Evolutionary conservation across 1,284 basidiomycete species (phyloP).

Genomic region (Papiliotrema fonsecae): DNA sequence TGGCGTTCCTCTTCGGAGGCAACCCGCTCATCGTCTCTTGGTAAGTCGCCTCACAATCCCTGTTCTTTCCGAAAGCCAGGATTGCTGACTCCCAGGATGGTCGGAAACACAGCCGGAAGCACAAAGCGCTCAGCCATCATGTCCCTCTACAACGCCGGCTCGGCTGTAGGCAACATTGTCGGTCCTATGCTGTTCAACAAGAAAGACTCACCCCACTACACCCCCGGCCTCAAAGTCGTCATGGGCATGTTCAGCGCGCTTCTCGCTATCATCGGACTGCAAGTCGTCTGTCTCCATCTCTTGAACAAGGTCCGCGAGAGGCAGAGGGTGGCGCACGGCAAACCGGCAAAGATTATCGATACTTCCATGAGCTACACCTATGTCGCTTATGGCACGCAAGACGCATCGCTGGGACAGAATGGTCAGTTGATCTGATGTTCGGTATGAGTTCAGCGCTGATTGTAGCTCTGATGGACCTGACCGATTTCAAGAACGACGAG

Average conservation of each 20-base stretch:
- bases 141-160: constrained; percentile 30
- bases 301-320: constrained; percentile 40
- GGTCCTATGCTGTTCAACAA: constrained; percentile 40
- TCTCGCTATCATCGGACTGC: constrained; percentile 29
- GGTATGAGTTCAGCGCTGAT: not conserved
- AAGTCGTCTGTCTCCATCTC: constrained; percentile 29
- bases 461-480: constrained; percentile 18
- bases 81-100: too few relatives aligned
- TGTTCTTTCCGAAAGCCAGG: too few relatives aligned
- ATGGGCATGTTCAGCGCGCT: constrained; percentile 42
- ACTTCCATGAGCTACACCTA: constrained; percentile 38
- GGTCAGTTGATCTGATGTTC: constrained; percentile 1
- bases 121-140: constrained; percentile 47
- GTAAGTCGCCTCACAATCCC: too few relatives aligned
- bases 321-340: constrained; percentile 42
- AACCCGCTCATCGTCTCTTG: constrained; percentile 47
- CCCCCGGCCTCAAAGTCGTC: constrained; percentile 38
- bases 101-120: constrained; percentile 47
- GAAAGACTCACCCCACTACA: constrained; percentile 40
- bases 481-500: constrained; percentile 41
- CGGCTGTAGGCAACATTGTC: constrained; percentile 25
- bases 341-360: constrained; percentile 40
- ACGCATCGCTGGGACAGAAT: constrained; percentile 9
- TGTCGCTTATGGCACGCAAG: constrained; percentile 21
- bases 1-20: constrained; percentile 46